Conservation (phyloP, 441 rosid species). For the Erysimum cheiri region DNA sequence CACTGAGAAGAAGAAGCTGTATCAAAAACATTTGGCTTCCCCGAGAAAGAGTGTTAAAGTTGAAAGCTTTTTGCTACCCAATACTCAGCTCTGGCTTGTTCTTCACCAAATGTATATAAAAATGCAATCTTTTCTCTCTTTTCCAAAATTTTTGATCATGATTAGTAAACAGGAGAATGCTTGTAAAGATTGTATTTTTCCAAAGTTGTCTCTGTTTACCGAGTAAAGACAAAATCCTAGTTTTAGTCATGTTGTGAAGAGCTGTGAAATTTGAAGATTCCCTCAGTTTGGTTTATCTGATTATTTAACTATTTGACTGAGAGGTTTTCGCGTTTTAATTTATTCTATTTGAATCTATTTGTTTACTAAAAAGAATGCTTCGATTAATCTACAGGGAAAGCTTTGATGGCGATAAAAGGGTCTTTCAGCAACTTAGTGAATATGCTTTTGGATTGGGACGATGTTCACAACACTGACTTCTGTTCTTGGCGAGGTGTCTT, state of each 20-base stretch:
- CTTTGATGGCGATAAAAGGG: constrained; percentile 72
- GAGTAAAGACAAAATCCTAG: neutral
- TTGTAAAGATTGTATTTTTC: constrained; percentile 17
- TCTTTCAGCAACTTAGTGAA: constrained; percentile 79
- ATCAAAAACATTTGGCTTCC: constrained; percentile 6
- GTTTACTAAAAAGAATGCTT: too few species aligned
- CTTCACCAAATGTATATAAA: constrained; percentile 4
- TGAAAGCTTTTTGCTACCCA: constrained; percentile 34
- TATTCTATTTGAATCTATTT: neutral
- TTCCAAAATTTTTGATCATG: constrained; percentile 24
- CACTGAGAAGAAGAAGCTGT: neutral
- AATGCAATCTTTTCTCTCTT: constrained; percentile 17
- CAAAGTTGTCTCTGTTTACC: constrained; percentile 4
- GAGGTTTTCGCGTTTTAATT: neutral
- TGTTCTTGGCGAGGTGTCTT: constrained; percentile 93
- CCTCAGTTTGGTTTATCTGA: neutral
- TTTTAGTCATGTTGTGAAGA: neutral
- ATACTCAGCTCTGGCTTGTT: constrained; percentile 27
- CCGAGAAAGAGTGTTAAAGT: constrained; percentile 37
- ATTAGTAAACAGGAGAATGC: constrained; percentile 5
- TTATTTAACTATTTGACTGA: constrained; percentile 3
- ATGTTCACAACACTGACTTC: constrained; percentile 58
- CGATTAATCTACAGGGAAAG: constrained; percentile 53
- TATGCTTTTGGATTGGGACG: constrained; percentile 81
- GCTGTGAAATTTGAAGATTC: neutral